phyloP scores from a whole-genome alignment of 2,329 filamentous ascomycete genomes.

The Diaporthe aspalathi region DNA sequence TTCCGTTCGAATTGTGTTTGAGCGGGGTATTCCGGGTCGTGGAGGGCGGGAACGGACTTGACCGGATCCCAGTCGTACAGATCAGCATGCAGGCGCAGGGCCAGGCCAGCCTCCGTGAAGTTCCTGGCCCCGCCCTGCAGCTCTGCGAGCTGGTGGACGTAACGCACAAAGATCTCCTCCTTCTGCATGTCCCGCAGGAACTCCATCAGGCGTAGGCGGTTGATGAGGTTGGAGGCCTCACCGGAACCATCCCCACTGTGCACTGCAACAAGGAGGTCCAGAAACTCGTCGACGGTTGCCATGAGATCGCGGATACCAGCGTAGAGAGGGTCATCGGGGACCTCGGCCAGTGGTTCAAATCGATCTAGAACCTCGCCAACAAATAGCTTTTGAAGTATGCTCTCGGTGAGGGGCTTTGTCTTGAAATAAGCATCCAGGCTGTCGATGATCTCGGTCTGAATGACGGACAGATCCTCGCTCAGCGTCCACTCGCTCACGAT shows the following conservation, averaged over 20 bases:
- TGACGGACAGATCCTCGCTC: slow-evolving; percentile 88
- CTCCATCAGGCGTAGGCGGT: slow-evolving; percentile 91
- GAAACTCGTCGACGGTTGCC: slow-evolving; percentile 85
- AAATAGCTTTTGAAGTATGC: slow-evolving; percentile 91
- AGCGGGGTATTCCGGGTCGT: slow-evolving; percentile 81
- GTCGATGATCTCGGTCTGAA: slow-evolving; percentile 97
- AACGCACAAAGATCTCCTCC: slow-evolving; percentile 95
- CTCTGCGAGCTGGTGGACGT: slow-evolving; percentile 89
- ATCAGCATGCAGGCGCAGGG: slow-evolving; percentile 89
- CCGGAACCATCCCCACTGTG: slow-evolving; percentile 79
- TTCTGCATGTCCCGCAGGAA: slow-evolving; percentile 97
- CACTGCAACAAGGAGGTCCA: slow-evolving; percentile 90
- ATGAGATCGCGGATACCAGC: slow-evolving; percentile 82
- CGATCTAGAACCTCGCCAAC: slow-evolving; percentile 84
- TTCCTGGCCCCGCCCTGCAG: slow-evolving; percentile 82
- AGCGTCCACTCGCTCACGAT: slow-evolving; percentile 98
- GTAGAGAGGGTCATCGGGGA: slow-evolving; percentile 79
- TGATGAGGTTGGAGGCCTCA: slow-evolving; percentile 85
- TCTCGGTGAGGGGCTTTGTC: slow-evolving; percentile 86
- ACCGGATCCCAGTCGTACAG: slow-evolving; percentile 90
- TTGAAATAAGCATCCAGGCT: slow-evolving; percentile 92
- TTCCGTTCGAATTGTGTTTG: slow-evolving; percentile 94
- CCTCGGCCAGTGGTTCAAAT: slow-evolving; percentile 77
- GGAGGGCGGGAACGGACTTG: slow-evolving; percentile 71
- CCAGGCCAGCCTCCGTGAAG: slow-evolving; percentile 87